Evolutionary conservation across 768 basidiomycete genomes (phyloP), one percentile per base, ranked within the genome.

Genomic region (Lyophyllum decastes): DNA sequence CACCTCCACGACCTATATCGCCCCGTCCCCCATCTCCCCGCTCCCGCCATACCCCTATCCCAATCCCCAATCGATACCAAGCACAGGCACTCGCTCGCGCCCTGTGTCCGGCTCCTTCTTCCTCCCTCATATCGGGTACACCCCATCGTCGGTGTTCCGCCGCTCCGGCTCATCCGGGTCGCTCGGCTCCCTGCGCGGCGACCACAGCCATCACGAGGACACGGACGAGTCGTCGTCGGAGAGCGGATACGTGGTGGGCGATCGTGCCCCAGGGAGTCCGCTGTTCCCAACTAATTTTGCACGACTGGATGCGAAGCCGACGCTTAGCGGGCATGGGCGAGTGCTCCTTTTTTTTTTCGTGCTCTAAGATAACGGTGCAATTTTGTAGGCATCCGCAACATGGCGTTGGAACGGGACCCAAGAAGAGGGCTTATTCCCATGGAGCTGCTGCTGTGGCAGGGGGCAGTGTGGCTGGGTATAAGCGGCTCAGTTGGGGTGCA

Each of bases 251-350:
- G 19, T 19, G 21, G 11, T 82, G n/a, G 82, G 80, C 9, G 89
- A 91, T 61, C 79, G 90, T 5, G 78, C 76, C 1, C 85, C 88
- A 1, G 92, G 90, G 0, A 82, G 86, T 61, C 92, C 92, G 14
- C 73, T 94, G 7, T 95, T 95, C 75, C 90, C 90, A 2, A 88
- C 84, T 62, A 90, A 83, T 67, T 95, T 94, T 71, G 83, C 89
- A 30, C 81, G 82, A 54, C 70, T 94, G 60, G 81, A 83, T 24
- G 63, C 81, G 34, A 83, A 82, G 33, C 90, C 91, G 21, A 92
- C 88, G 22, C 72, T 92, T 64, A 70, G 73, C 59, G 71, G 24
- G 16, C 30, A 48, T 48, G 48, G 40, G 57, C 54, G 21, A 45
- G 57, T 49, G 27, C 27, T 10, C 43, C 10, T 16, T 27, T 50